Base-by-base conservation (phyloP, 805 yeast species). In the Yarrowia keelungensis region DNA sequence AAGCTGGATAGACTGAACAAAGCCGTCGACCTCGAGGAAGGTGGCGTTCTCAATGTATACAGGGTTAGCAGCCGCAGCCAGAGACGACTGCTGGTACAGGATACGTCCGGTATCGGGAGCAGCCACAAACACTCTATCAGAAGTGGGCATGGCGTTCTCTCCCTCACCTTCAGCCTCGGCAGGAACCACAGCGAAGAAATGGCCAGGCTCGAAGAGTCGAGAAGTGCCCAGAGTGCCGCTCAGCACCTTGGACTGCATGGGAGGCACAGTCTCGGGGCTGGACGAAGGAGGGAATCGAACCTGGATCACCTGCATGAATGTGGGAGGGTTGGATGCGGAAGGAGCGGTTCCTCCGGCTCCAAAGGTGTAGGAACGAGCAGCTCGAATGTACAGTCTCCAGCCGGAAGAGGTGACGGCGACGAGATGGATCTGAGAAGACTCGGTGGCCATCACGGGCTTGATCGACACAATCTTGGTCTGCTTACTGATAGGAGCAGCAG, bases 341-440 rank as follows among this genome's bases (percentile, higher is more conserved):
- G 70, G 59, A 5, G 56, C 56, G 9, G 51, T 65, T 15, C 61
- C 59, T 32, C 50, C 65, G 51, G 69, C 71, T 4, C 71, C 72
- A 53, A 72, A 72, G 45, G 69, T 69, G 67, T 56, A 72, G 12
- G 67, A 72, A 54, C 69, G 79, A 71, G 74, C 83, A 71, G 53
- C 90, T 86, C 87, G 85, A 64, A 88, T 77, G 70, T 86, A 88
- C 35, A 92, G 81, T 72, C 98, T 85, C 72, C 91, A 90, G n/a
- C 98, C 97, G 71, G 87, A 89, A 59, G 86, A 82, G 0, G 97
- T 91, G 15, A 90, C 83, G 0, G 96, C 97, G 62, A 92, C 87
- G 67, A 92, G 79, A 74, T 86, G 91, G 32, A 91, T 80, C 66
- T 88, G 87, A 39, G 84, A 80, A 51, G 92, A 89, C 76, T 92